Base-by-base conservation (phyloP, 2,329 filamentous ascomycete species). In the Colletotrichum scovillei region DNA sequence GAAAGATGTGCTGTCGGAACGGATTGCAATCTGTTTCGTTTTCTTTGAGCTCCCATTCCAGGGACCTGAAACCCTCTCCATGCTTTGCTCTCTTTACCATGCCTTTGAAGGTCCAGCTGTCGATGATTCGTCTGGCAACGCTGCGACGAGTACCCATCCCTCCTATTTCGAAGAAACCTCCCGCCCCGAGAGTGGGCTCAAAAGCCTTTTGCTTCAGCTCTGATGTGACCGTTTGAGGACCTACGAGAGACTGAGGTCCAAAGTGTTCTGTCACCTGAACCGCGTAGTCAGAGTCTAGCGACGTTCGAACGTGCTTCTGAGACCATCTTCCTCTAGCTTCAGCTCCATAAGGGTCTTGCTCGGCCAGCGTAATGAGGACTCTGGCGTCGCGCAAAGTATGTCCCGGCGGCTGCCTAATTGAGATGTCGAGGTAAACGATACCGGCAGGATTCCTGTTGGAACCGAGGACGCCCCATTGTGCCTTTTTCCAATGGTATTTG, bases 1-100 rank as follows among this genome's bases (percentile, higher is more conserved):
- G 53, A 0, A 56, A 56, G 12, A 0, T 26, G 53, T 28, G 53
- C 0, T 55, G 1, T 0, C 26, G 52, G 0, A 28, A 56, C 1
- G 53, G 0, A 7, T 28, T 24, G 53, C 0, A 3, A 1, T 24
- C 24, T 0, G 1, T 14, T 3, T 56, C 53, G 53, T 1, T 56
- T 0, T 28, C 53, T 0, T 28, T 28, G 53, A 56, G 24, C 14
- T 56, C 53, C 53, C 53, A 56, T 7, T 56, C 24, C 0, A 56
- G 53, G 0, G 53, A 26, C 1, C 53, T 1, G 11, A 56, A 56
- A 0, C 53, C 53, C 1, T 56, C 53, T 1, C 22, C 53, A 1
- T 9, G 0, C 2, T 28, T 56, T 4, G 53, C 24, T 1, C 53
- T 0, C 5, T 14, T 28, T 16, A 28, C 24, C 12, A 1, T 28